phyloP scores from a whole-genome alignment of 345 rosid genomes.

The Corchorus capsularis region DNA sequence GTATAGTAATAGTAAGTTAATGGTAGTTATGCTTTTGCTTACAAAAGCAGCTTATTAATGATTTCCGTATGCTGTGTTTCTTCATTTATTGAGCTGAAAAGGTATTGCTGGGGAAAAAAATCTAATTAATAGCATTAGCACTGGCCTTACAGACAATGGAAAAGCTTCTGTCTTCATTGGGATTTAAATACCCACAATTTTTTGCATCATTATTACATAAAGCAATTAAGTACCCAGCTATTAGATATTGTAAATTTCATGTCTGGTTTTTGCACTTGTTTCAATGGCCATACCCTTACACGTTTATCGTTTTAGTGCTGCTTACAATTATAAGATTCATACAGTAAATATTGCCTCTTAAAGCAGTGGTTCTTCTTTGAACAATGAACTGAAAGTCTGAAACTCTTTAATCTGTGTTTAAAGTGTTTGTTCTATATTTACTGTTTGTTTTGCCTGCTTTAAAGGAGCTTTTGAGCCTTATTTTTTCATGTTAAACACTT shows the following conservation, averaged over 20 bases:
- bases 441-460: background rate
- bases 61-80: background rate
- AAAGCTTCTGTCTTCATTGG: background rate
- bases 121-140: background rate
- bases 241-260: background rate
- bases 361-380: background rate
- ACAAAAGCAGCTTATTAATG: background rate
- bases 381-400: background rate
- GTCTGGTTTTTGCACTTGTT: constrained; percentile 1
- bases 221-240: background rate
- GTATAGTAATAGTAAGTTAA: background rate
- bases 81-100: constrained; percentile 2
- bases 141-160: background rate
- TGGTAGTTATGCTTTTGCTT: background rate
- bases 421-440: background rate
- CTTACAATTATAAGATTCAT: background rate
- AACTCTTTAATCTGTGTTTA: background rate
- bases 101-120: background rate
- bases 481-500: background rate
- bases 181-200: background rate
- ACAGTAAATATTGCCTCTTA: background rate
- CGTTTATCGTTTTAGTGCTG: background rate
- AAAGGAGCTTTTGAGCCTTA: background rate
- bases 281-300: background rate
- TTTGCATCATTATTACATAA: background rate